Conservation (phyloP, 2,329 filamentous ascomycete species). For the Neofusicoccum kwambonambiense region DNA sequence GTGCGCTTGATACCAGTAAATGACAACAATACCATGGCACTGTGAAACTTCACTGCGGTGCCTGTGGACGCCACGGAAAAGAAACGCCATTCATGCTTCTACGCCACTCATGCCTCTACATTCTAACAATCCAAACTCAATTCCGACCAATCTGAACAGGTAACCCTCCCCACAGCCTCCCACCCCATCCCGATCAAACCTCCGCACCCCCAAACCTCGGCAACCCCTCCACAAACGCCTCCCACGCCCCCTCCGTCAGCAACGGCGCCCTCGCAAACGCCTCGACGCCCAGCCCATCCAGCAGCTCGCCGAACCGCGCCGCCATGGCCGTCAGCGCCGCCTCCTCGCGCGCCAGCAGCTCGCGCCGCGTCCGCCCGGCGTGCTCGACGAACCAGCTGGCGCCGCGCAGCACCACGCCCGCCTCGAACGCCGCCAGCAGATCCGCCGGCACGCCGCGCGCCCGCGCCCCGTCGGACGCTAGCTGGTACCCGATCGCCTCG, state of each 20-base stretch:
- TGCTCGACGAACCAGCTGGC: no score
- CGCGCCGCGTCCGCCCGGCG: no score
- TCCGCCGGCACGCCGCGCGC: neutral
- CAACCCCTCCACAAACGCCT: neutral
- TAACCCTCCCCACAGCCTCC: no score
- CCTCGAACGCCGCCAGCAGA: neutral
- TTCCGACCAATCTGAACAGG: no score
- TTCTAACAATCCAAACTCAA: no score
- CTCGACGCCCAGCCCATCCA: neutral
- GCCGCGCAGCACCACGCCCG: no score
- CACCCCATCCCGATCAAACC: neutral
- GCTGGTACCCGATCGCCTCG: neutral
- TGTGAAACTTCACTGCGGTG: no score
- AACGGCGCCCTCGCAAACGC: neutral
- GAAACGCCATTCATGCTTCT: no score
- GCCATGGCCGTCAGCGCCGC: neutral
- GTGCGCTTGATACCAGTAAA: no score
- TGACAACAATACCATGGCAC: no score
- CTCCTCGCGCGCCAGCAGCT: neutral
- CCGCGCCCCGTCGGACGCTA: neutral
- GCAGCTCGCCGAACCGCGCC: neutral
- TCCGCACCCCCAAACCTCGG: neutral
- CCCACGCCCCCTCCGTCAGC: neutral
- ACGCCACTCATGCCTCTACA: no score
- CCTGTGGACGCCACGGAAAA: no score